phyloP scores from a whole-genome alignment of 495 filamentous ascomycete species.

The Penicillium chermesinum region DNA sequence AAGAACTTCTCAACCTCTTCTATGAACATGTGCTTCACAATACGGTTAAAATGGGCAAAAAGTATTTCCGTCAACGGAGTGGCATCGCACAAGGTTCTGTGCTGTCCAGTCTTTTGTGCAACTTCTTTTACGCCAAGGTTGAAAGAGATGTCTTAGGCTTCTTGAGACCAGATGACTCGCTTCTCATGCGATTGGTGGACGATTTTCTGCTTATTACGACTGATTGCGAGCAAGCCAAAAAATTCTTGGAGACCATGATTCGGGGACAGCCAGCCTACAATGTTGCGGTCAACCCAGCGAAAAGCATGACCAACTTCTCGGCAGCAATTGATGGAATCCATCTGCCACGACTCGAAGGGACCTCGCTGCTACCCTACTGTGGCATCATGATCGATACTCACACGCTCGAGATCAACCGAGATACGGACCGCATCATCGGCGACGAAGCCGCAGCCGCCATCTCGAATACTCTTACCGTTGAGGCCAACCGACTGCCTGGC shows the following conservation, averaged over 20 bases:
- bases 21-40: slow-evolving; percentile 75
- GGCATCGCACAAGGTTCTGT: slow-evolving; percentile 94
- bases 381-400: slow-evolving; percentile 69
- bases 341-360: slow-evolving; percentile 47
- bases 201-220: slow-evolving; percentile 89
- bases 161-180: slow-evolving; percentile 49
- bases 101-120: slow-evolving; percentile 80
- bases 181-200: slow-evolving; percentile 80
- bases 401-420: slow-evolving; percentile 69
- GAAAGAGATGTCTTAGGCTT: slow-evolving; percentile 67
- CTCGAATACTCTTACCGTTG: slow-evolving; percentile 68
- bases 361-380: slow-evolving; percentile 75
- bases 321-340: slow-evolving; percentile 49
- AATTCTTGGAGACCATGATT: slow-evolving; percentile 77
- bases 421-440: slow-evolving; percentile 47
- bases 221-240: slow-evolving; percentile 53
- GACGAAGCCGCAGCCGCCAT: slow-evolving; percentile 33
- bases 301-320: slow-evolving; percentile 84
- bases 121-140: slow-evolving; percentile 87
- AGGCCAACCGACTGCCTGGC: slow-evolving; percentile 62
- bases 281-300: slow-evolving; percentile 66
- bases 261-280: slow-evolving; percentile 72
- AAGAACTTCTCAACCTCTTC: slow-evolving; percentile 63
- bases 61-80: slow-evolving; percentile 77
- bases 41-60: slow-evolving; percentile 83